phyloP scores from a whole-genome alignment of 2,329 filamentous ascomycete genomes.

The Aspergillus latus region DNA sequence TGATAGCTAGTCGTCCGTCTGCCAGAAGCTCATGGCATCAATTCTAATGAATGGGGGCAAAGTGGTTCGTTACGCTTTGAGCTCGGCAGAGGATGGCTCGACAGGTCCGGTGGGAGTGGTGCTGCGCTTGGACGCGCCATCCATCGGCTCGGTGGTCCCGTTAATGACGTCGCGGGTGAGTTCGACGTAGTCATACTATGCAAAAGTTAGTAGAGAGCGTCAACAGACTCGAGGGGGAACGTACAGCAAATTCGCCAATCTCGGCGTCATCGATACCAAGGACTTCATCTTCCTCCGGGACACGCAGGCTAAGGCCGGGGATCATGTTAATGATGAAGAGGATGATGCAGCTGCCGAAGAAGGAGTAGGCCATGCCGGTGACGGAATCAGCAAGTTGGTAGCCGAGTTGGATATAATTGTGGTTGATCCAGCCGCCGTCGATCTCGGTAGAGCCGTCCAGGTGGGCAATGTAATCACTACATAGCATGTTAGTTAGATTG shows the following conservation, averaged over 20 bases:
- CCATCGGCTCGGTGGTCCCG: constrained; percentile 23
- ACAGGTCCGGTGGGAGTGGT: constrained; percentile 26
- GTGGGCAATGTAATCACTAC: constrained; percentile 72
- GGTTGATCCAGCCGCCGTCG: constrained; percentile 76
- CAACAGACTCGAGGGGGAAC: constrained; percentile 26
- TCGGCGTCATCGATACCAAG: constrained; percentile 85
- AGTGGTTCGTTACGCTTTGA: constrained; percentile 17
- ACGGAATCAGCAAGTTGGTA: constrained; percentile 83
- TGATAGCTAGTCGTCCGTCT: neutral
- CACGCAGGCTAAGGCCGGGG: constrained; percentile 72
- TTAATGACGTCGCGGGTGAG: constrained; percentile 67
- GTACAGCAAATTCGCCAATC: constrained; percentile 84
- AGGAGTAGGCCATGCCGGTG: constrained; percentile 74
- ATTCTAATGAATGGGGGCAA: too few relatives aligned
- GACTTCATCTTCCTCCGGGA: constrained; percentile 74
- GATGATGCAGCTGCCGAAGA: constrained; percentile 73
- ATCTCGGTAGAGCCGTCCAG: constrained; percentile 71
- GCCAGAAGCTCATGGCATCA: too few relatives aligned
- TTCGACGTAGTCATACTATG: constrained; percentile 82
- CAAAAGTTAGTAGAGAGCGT: constrained; percentile 4
- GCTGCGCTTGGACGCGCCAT: constrained; percentile 33
- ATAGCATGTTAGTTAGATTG: neutral
- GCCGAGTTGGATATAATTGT: constrained; percentile 77
- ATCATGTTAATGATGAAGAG: constrained; percentile 77
- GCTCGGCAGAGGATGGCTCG: constrained; percentile 20